Evolutionary conservation across 2,329 filamentous ascomycete genomes (phyloP), one percentile per base, ranked within the genome.

Genomic region (Pseudogymnoascus sp.): DNA sequence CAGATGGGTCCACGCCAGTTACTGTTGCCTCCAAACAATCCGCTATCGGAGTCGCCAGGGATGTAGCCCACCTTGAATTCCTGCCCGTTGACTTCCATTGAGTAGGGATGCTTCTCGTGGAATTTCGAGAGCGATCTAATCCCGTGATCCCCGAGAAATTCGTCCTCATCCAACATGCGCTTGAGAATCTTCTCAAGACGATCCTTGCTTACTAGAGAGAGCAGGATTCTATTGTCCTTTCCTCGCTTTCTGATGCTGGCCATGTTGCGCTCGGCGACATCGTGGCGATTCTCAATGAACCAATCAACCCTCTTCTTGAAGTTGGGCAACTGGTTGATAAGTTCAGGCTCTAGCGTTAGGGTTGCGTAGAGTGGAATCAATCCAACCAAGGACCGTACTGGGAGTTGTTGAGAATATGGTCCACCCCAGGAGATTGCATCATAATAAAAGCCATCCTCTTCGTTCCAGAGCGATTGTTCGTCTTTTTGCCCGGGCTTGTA

Each of bases 1-100:
- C 93, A 97, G 69, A 96, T 93, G 0, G 95, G 93, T 0, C 89
- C 93, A 77, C 93, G 86, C 93, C 93, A 97, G 76, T 97, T 97
- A 75, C 92, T 96, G 82, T 97, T 97, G 68, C 93, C 93, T 62
- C 93, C 93, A 72, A 97, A 97, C 4, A 97, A 83, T 3, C 91
- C 91, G 71, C 90, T 96, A 77, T 97, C 93, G 0, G 93, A 97
- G 73, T 97, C 93, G n/a, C 93, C 95, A 1, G 95, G 87, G 16
- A 97, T 86, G 72, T 97, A 97, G 70, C 86, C 84, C 42, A 97
- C 93, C 64, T 86, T 85, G 78, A 96, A 97, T 31, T 82, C 83
- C 74, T 97, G 91, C 0, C 91, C 92, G 68, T 97, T 96, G 65
- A 97, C 93, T 62, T 96, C 89, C 93, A 97, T 97, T 0, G 90